Conservation (phyloP, 768 basidiomycete species). For the Serendipita sp. region DNA sequence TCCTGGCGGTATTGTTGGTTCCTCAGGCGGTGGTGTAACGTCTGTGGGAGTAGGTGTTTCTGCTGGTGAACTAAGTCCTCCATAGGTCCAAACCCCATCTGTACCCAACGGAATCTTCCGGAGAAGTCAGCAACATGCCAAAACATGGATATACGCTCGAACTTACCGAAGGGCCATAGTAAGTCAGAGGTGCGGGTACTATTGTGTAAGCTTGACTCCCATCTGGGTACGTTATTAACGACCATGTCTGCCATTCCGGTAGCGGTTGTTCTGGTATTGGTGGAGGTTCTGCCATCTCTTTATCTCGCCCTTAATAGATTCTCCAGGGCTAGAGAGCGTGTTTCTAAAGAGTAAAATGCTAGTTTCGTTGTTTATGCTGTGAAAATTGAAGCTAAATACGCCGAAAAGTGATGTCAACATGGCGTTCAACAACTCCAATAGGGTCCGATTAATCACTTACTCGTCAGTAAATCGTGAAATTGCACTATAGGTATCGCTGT, state of each 20-base stretch:
- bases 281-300: neutral
- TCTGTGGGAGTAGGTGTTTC: neutral
- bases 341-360: neutral
- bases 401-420: neutral
- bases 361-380: neutral
- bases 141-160: neutral
- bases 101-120: neutral
- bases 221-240: neutral
- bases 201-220: neutral
- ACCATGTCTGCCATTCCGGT: neutral
- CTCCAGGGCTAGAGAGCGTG: neutral
- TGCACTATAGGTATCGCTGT: neutral
- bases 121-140: neutral
- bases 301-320: neutral
- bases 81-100: neutral
- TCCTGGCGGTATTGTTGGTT: neutral
- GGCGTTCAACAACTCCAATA: neutral
- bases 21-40: too few relatives aligned
- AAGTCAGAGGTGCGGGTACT: neutral
- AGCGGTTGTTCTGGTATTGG: neutral
- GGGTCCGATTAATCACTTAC: neutral
- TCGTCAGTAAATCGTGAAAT: neutral
- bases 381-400: neutral
- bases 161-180: constrained; percentile 1
- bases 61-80: neutral